These are phyloP conservation scores for Vitis cinerea DNA, from an alignment of 164 flowering plant species.

Conservation along the genomic window DNA sequence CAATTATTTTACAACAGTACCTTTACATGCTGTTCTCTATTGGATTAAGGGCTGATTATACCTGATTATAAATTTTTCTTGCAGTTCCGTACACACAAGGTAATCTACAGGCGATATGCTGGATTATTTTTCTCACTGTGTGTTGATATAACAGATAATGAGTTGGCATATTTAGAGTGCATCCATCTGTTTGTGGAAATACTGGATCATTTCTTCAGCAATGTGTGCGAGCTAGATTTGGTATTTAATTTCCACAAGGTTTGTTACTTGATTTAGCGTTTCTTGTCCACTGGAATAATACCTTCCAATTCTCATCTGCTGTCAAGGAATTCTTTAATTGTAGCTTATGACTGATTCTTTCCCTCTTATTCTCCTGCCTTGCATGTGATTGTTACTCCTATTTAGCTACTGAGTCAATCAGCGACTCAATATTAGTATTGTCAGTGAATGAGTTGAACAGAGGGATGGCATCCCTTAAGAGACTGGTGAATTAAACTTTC, in stretches of 20 bases:
- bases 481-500: no score
- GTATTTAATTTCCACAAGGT: conserved; percentile 99
- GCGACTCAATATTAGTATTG: no score
- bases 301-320: neutral
- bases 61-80: neutral
- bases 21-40: neutral
- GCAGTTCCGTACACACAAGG: conserved; percentile 97
- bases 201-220: conserved; percentile 99
- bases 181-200: conserved; percentile 99
- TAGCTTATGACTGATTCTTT: neutral
- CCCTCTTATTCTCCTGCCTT: neutral
- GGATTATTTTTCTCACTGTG: conserved; percentile 95
- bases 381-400: neutral
- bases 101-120: conserved; percentile 96
- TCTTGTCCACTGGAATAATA: neutral
- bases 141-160: conserved; percentile 98
- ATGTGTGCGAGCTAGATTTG: conserved; percentile 98
- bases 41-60: neutral
- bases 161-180: conserved; percentile 92
- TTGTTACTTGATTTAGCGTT: conserved; percentile 8
- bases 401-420: no score
- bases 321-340: neutral
- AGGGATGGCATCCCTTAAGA: no score
- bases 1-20: neutral
- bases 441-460: no score